These are phyloP conservation scores for Colletotrichum sp. DNA, from an alignment of 2,329 filamentous ascomycete species.

Conservation along the genomic window DNA sequence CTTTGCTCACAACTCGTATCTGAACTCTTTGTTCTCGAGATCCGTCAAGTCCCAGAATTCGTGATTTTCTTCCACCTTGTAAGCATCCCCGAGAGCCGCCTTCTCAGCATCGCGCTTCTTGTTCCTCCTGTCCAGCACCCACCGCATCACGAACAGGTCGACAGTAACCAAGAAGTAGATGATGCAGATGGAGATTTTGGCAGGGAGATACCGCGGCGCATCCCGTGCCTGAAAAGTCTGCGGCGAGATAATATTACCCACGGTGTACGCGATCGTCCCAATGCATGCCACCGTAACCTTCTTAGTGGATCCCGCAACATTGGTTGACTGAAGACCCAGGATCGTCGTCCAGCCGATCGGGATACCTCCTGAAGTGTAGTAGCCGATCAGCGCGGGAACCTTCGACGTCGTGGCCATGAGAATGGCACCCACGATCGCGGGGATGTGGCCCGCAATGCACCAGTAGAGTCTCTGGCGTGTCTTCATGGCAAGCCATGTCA, in stretches of 20 bases:
- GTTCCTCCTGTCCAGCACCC: conserved; percentile 37
- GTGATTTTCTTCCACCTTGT: conserved; percentile 52
- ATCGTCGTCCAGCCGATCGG: conserved; percentile 53
- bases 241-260: conserved; percentile 61
- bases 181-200: conserved; percentile 60
- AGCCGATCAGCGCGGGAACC: conserved; percentile 64
- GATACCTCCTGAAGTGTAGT: conserved; percentile 67
- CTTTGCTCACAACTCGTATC: background rate
- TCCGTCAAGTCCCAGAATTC: conserved; percentile 69
- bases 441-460: conserved; percentile 25
- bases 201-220: conserved; percentile 56
- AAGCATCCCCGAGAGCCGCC: conserved; percentile 56
- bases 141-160: conserved; percentile 43
- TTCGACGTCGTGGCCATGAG: conserved; percentile 34
- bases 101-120: conserved; percentile 26
- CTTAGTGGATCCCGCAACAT: conserved; percentile 48
- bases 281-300: conserved; percentile 64
- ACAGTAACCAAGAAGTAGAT: conserved; percentile 57
- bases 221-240: conserved; percentile 57
- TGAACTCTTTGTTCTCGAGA: conserved; percentile 69
- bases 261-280: conserved; percentile 61
- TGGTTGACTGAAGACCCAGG: conserved; percentile 25
- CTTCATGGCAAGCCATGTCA: conserved; percentile 23
- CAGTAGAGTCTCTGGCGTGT: conserved; percentile 40
- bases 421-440: conserved; percentile 37